Evolutionary conservation across 1,284 basidiomycete genomes (phyloP).

Genomic region (Melampsora americana): DNA sequence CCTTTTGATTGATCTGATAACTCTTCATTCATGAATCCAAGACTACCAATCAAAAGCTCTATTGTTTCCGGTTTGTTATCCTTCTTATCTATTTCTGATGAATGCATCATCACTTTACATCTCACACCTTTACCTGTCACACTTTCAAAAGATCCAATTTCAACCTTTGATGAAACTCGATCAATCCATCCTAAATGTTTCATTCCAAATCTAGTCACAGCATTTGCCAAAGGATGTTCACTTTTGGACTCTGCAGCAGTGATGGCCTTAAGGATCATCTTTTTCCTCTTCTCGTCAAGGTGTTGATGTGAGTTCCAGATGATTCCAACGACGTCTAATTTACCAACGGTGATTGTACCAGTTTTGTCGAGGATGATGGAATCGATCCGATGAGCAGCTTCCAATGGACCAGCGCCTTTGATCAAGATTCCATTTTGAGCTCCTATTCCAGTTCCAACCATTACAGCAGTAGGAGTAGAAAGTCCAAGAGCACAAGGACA

Average conservation of each 20-base stretch:
- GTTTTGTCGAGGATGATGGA: constrained; percentile 94
- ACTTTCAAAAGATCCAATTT: constrained; percentile 68
- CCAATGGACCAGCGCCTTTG: constrained; percentile 91
- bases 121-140: constrained; percentile 84
- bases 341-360: constrained; percentile 89
- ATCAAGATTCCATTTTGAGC: constrained; percentile 96
- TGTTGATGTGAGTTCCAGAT: constrained; percentile 65
- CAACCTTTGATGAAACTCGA: constrained; percentile 56
- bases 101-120: constrained; percentile 48
- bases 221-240: constrained; percentile 92
- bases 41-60: constrained; percentile 19
- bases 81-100: not conserved
- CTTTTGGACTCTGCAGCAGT: constrained; percentile 82
- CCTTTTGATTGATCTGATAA: constrained; percentile 47
- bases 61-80: not conserved
- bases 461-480: constrained; percentile 95
- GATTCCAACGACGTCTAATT: constrained; percentile 68
- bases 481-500: constrained; percentile 97
- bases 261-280: constrained; percentile 61
- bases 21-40: constrained; percentile 18
- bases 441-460: constrained; percentile 98
- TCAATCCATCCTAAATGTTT: constrained; percentile 61
- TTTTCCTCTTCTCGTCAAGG: constrained; percentile 36
- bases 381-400: constrained; percentile 78
- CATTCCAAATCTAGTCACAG: constrained; percentile 76